These are phyloP conservation scores for Diversispora epigaea DNA, from an alignment of 192 early-diverging fungal genomes.

Conservation along the genomic window DNA sequence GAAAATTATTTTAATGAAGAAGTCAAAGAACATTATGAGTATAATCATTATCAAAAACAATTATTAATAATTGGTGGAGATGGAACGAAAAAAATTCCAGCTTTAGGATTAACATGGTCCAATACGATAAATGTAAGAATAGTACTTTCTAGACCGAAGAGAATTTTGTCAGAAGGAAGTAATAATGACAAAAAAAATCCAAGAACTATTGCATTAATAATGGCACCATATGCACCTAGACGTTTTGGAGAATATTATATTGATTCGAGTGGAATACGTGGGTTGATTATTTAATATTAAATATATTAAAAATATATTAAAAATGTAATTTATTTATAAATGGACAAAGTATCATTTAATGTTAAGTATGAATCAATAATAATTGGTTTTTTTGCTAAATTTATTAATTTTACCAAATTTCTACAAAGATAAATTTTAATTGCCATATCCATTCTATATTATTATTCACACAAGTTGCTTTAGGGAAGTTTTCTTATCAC, in stretches of 20 bases:
- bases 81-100: constrained; percentile 56
- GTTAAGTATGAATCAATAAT: no score
- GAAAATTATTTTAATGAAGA: background rate
- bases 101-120: constrained; percentile 72
- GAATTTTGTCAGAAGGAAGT: constrained; percentile 6
- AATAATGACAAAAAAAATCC: background rate
- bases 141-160: constrained; percentile 37
- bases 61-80: constrained; percentile 25
- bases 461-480: no score
- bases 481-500: no score
- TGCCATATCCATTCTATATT: no score
- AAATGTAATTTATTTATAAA: no score
- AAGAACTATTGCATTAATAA: constrained; percentile 15
- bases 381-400: no score
- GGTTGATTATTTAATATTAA: background rate
- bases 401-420: no score
- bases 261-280: constrained; percentile 16
- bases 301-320: no score
- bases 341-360: no score
- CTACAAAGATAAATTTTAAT: no score
- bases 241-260: constrained; percentile 23
- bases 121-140: constrained; percentile 71
- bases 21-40: constrained; percentile 13
- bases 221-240: constrained; percentile 21
- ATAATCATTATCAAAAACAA: constrained; percentile 23